Evolutionary conservation across 2,329 filamentous ascomycete genomes (phyloP).

Genomic region (Balansia obtecta): DNA sequence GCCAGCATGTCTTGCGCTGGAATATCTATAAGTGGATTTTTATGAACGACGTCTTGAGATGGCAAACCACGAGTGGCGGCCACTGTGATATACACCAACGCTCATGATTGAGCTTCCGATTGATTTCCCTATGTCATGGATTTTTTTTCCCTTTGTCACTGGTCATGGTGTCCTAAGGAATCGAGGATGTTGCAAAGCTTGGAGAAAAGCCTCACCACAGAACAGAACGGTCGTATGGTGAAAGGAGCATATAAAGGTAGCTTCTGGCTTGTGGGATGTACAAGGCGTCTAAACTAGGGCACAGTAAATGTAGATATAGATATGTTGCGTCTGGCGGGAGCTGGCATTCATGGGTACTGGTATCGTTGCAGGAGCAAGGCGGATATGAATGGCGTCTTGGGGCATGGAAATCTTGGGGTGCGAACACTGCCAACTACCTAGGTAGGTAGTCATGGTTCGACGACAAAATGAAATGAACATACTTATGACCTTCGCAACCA

Average conservation of each 20-base stretch:
- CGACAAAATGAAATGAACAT: conserved; percentile 19
- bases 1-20: conserved; percentile 12
- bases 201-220: not conserved
- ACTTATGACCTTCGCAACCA: conserved; percentile 13
- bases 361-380: conserved; percentile 10
- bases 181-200: not conserved
- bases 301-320: conserved; percentile 14
- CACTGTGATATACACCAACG: not conserved
- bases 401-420: conserved; percentile 6
- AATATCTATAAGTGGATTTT: conserved; percentile 13
- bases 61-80: not conserved
- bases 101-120: not conserved
- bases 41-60: not conserved
- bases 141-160: not conserved
- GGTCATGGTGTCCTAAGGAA: no score
- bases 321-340: conserved; percentile 2
- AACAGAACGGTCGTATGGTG: not conserved
- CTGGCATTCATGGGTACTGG: conserved; percentile 4
- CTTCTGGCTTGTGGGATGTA: conserved; percentile 7
- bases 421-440: conserved; percentile 10
- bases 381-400: conserved; percentile 12
- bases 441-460: conserved; percentile 17
- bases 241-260: not conserved
- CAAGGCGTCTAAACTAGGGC: conserved; percentile 5
- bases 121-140: not conserved